Percentiles rank a stretch among this genome's conserved stretches.
Evolutionary conservation across 2,329 filamentous ascomycete genomes (phyloP).

Genomic region (Mycosphaerella sp.): DNA sequence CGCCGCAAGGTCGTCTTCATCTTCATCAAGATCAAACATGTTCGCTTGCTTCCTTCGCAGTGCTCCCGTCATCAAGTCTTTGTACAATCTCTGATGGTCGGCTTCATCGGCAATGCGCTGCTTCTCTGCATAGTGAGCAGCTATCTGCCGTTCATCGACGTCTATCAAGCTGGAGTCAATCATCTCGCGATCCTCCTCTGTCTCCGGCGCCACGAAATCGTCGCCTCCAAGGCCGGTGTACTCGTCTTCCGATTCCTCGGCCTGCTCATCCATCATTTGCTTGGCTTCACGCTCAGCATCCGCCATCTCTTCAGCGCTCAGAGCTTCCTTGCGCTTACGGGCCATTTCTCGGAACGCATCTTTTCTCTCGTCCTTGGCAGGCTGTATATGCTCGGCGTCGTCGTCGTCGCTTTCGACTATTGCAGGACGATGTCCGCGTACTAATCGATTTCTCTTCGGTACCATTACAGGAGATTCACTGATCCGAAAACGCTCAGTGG

Average conservation of each 20-base stretch:
- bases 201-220: slow-evolving; percentile 68
- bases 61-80: slow-evolving; percentile 83
- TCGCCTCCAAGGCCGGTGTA: slow-evolving; percentile 94
- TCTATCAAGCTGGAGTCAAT: slow-evolving; percentile 75
- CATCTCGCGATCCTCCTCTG: slow-evolving; percentile 73
- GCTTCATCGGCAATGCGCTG: slow-evolving; percentile 77
- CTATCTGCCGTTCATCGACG: slow-evolving; percentile 73
- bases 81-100: slow-evolving; percentile 82
- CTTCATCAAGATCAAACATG: slow-evolving; percentile 64
- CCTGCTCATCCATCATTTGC: slow-evolving; percentile 87
- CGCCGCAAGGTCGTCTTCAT: slow-evolving; percentile 76
- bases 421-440: slow-evolving; percentile 37
- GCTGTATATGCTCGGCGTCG: slow-evolving; percentile 34
- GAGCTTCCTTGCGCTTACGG: slow-evolving; percentile 53
- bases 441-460: slow-evolving; percentile 52
- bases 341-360: slow-evolving; percentile 64
- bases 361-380: slow-evolving; percentile 38
- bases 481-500: slow-evolving; percentile 30
- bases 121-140: slow-evolving; percentile 78
- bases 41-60: slow-evolving; percentile 73
- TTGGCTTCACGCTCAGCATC: slow-evolving; percentile 71
- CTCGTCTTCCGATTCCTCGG: slow-evolving; percentile 96
- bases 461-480: slow-evolving; percentile 29
- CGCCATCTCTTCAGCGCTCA: slow-evolving; percentile 34
- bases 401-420: slow-evolving; percentile 42